Percentiles rank a stretch among this genome's conserved stretches.
phyloP scores from a whole-genome alignment of 495 filamentous ascomycete genomes.

The Talaromyces proteolyticus region DNA sequence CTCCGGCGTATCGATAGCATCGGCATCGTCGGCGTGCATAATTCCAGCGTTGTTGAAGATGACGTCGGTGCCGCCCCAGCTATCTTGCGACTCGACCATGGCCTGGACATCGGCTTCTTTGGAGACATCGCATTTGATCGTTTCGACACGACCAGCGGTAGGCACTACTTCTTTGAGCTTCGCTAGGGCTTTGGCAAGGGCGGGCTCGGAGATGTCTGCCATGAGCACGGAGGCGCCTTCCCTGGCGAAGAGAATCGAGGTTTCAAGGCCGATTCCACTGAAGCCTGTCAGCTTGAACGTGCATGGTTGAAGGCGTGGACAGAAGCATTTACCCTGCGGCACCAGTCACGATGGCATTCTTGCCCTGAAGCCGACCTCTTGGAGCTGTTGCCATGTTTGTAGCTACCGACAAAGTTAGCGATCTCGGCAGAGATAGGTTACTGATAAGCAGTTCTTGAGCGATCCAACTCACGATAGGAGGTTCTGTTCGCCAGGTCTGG shows the following conservation, averaged over 20 bases:
- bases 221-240: constrained; percentile 87
- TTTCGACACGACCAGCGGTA: constrained; percentile 53
- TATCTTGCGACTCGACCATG: constrained; percentile 63
- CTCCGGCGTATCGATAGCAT: constrained; percentile 80
- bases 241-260: constrained; percentile 81
- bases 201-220: constrained; percentile 72
- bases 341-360: constrained; percentile 92
- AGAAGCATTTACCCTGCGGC: constrained; percentile 88
- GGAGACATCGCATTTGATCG: constrained; percentile 54
- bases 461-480: neutral
- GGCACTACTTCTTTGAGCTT: constrained; percentile 72
- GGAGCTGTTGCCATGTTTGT: constrained; percentile 2
- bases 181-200: constrained; percentile 60
- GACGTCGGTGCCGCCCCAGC: constrained; percentile 88
- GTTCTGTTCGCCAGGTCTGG: too few species aligned
- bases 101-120: constrained; percentile 71
- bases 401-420: too few species aligned
- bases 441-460: neutral
- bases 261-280: constrained; percentile 95
- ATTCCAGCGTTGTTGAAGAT: constrained; percentile 99
- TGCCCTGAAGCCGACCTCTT: constrained; percentile 68
- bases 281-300: neutral
- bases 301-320: constrained; percentile 17
- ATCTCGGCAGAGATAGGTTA: neutral
- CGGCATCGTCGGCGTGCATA: constrained; percentile 86